phyloP scores from a whole-genome alignment of 192 early-diverging fungal genomes.

The Glomus cerebriforme region DNA sequence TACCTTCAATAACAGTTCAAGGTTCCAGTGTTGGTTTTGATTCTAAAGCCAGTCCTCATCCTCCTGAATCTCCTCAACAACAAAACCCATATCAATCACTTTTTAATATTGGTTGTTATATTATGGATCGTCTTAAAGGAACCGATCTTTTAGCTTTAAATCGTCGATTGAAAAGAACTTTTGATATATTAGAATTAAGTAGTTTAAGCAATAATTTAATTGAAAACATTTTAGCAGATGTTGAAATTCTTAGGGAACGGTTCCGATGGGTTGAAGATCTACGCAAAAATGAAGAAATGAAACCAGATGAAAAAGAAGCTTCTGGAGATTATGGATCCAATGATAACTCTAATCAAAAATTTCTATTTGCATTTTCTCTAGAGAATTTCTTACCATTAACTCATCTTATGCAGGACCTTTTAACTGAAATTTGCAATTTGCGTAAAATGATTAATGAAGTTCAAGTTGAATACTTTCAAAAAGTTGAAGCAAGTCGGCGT shows the following conservation, averaged over 20 bases:
- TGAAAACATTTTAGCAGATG: constrained; percentile 52
- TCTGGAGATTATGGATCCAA: constrained; percentile 1
- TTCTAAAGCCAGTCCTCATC: neutral
- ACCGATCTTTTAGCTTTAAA: constrained; percentile 59
- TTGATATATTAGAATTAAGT: constrained; percentile 59
- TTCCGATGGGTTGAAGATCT: constrained; percentile 52
- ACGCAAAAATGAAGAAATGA: constrained; percentile 34
- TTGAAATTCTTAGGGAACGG: constrained; percentile 44
- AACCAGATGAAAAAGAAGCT: neutral
- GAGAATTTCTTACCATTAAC: constrained; percentile 54
- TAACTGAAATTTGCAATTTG: constrained; percentile 53
- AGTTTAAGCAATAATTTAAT: constrained; percentile 59
- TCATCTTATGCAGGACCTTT: constrained; percentile 45
- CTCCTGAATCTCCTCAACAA: constrained; percentile 21
- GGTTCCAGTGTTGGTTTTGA: neutral
- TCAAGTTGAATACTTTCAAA: constrained; percentile 59
- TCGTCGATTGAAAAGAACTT: constrained; percentile 49
- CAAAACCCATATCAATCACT: constrained; percentile 50
- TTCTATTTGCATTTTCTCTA: constrained; percentile 42
- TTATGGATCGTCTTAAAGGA: constrained; percentile 49
- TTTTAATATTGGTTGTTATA: constrained; percentile 38
- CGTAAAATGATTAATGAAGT: constrained; percentile 60
- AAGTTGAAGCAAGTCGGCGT: constrained; percentile 53
- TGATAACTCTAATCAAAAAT: neutral
- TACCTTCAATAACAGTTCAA: neutral